Conservation (phyloP, 345 rosid species). For the Boechera stricta region DNA sequence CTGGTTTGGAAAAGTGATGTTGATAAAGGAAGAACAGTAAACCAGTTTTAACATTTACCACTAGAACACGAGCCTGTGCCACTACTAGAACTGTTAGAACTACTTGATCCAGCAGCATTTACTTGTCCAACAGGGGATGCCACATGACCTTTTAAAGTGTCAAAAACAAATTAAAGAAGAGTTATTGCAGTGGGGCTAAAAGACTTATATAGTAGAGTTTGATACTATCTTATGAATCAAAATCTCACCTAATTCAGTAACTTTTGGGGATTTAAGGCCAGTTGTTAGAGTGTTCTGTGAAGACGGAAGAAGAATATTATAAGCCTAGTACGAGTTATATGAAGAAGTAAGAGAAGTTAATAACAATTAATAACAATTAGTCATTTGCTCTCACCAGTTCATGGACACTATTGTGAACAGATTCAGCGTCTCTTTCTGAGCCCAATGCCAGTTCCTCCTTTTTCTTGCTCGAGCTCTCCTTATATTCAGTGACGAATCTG, state of each 20-base stretch:
- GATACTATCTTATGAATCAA: conserved; percentile 15
- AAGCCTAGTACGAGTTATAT: background rate
- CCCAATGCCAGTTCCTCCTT: conserved; percentile 49
- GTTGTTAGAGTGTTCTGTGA: conserved; percentile 40
- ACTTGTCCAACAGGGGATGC: conserved; percentile 35
- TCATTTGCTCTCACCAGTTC: conserved; percentile 53
- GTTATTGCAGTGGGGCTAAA: conserved; percentile 30
- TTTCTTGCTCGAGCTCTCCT: conserved; percentile 53
- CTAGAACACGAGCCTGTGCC: conserved; percentile 49
- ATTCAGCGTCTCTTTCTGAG: conserved; percentile 49
- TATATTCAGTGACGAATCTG: conserved; percentile 58
- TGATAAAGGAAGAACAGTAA: background rate
- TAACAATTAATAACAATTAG: conserved; percentile 13
- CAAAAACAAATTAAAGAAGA: conserved; percentile 5
- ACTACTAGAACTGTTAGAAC: conserved; percentile 49
- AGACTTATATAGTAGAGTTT: conserved; percentile 12
- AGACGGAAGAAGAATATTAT: conserved; percentile 13
- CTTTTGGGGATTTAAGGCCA: conserved; percentile 28
- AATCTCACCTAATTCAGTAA: conserved; percentile 39
- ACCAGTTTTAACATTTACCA: conserved; percentile 39
- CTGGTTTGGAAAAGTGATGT: conserved; percentile 12
- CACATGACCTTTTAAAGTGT: conserved; percentile 20
- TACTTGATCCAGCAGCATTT: conserved; percentile 43
- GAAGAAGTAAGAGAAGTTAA: conserved; percentile 25
- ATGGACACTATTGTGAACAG: conserved; percentile 44